phyloP scores from a whole-genome alignment of 768 basidiomycete genomes.

The Tulasnella sp. region DNA sequence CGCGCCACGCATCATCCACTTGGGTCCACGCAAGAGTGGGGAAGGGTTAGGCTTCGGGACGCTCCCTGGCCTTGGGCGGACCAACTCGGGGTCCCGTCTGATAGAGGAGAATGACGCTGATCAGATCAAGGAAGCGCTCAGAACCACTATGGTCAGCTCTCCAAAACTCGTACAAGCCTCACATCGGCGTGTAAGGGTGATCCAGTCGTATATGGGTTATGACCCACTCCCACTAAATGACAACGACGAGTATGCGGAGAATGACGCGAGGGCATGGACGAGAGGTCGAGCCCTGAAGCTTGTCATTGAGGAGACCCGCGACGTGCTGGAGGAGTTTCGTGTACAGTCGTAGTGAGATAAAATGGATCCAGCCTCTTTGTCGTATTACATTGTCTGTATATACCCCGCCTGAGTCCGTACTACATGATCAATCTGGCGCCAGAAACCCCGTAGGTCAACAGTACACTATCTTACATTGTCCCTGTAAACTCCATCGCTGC shows the following conservation, averaged over 20 bases:
- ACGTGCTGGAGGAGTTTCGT: conserved; percentile 48
- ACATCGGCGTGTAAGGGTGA: conserved; percentile 40
- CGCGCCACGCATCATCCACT: conserved; percentile 45
- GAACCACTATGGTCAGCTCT: not conserved
- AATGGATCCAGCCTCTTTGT: not conserved
- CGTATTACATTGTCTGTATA: too few relatives aligned
- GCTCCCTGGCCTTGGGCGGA: conserved; percentile 8
- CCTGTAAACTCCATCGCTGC: too few relatives aligned
- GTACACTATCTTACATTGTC: too few relatives aligned
- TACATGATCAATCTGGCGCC: too few relatives aligned
- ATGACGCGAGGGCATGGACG: conserved; percentile 39
- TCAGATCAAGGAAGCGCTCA: not conserved
- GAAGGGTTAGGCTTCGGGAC: conserved; percentile 10
- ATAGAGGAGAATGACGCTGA: not conserved
- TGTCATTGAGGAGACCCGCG: conserved; percentile 44
- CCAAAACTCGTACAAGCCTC: conserved; percentile 4
- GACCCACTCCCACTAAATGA: conserved; percentile 43
- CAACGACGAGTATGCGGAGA: conserved; percentile 21
- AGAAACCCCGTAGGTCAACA: too few relatives aligned
- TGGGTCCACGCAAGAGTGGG: conserved; percentile 42
- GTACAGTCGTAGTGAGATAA: not conserved
- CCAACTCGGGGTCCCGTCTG: not conserved
- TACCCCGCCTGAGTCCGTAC: too few relatives aligned
- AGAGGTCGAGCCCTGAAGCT: conserved; percentile 41
- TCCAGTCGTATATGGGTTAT: conserved; percentile 58